These are phyloP conservation scores for Eutrema yunnanense DNA, from an alignment of 345 rosid genomes.

Conservation along the genomic window DNA sequence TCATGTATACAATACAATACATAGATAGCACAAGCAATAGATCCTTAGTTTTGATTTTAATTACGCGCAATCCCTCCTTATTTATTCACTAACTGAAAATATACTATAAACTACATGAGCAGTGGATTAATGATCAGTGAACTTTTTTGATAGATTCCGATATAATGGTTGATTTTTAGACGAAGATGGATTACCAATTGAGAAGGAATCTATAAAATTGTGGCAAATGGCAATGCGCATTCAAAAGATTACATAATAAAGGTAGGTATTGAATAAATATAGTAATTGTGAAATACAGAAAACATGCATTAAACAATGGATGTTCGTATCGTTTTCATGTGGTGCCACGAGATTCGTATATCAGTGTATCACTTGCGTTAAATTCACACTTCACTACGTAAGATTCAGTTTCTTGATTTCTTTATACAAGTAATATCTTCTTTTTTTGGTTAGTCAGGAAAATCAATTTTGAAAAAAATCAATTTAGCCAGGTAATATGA, in stretches of 20 bases:
- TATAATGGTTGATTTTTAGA: neutral
- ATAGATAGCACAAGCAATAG: neutral
- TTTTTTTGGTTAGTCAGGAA: neutral
- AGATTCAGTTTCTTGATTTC: conserved; percentile 25
- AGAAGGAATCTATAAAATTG: neutral
- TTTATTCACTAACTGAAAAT: no score
- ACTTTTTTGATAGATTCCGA: neutral
- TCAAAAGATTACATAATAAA: neutral
- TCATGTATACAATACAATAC: neutral
- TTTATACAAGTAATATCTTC: neutral
- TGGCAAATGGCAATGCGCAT: neutral
- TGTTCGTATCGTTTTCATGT: conserved; percentile 19
- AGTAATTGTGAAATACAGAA: conserved; percentile 17
- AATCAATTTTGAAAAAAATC: neutral
- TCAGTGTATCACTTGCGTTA: conserved; percentile 19
- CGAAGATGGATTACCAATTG: neutral
- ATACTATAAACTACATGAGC: neutral
- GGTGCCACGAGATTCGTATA: conserved; percentile 12
- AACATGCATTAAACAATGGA: conserved; percentile 34
- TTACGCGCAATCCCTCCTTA: neutral
- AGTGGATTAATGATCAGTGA: neutral
- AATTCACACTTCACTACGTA: conserved; percentile 26
- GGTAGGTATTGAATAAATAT: neutral
- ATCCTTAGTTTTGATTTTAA: neutral
- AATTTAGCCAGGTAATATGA: no score